Evolutionary conservation across 2,329 filamentous ascomycete genomes (phyloP).

Genomic region (Aspergillus chevalieri): DNA sequence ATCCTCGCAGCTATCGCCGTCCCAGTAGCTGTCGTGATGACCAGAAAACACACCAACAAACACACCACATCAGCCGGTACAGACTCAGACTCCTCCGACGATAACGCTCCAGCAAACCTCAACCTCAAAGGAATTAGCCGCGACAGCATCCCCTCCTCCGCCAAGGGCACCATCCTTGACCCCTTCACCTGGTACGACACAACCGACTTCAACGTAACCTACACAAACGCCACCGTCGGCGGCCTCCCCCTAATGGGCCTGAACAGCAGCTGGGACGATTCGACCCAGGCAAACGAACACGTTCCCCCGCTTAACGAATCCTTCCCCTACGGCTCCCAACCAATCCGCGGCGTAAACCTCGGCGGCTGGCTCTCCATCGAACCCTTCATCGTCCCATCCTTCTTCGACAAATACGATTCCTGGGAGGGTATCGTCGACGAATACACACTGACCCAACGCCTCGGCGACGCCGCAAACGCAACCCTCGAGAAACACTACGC

Average conservation of each 20-base stretch:
- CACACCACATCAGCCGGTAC: conserved; percentile 10
- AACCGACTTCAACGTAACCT: conserved; percentile 86
- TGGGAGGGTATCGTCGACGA: conserved; percentile 73
- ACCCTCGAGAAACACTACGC: conserved; percentile 89
- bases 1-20: conserved; percentile 59
- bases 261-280: conserved; percentile 79
- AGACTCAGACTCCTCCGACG: conserved; percentile 19
- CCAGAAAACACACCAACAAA: conserved; percentile 50
- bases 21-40: conserved; percentile 59
- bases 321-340: conserved; percentile 73
- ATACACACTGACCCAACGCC: conserved; percentile 66
- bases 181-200: conserved; percentile 91
- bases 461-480: conserved; percentile 61
- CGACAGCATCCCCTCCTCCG: conserved; percentile 57
- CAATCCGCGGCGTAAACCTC: conserved; percentile 83
- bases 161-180: conserved; percentile 71
- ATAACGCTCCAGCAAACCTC: conserved; percentile 31
- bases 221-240: conserved; percentile 77
- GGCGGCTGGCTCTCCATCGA: conserved; percentile 93
- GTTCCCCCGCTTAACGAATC: conserved; percentile 69
- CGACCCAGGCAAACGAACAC: conserved; percentile 66
- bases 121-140: conserved; percentile 51
- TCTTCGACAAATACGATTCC: conserved; percentile 64
- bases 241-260: conserved; percentile 88
- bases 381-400: conserved; percentile 89